These are phyloP conservation scores for Phaffia rhodozyma DNA, from an alignment of 1,284 basidiomycete species.

Conservation along the genomic window DNA sequence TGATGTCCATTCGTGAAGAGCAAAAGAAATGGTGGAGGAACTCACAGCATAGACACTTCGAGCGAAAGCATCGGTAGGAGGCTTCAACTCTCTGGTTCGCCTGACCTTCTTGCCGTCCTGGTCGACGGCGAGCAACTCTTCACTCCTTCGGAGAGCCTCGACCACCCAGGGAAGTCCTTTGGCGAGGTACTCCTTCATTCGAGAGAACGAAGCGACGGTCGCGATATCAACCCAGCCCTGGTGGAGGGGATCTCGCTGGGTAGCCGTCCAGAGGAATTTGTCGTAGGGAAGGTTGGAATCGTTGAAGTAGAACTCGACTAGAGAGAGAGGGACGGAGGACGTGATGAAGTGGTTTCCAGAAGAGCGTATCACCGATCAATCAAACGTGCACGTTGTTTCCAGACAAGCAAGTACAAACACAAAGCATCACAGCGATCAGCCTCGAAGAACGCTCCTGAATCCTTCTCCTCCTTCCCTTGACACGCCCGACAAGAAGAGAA, in stretches of 20 bases:
- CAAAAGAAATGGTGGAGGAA: constrained; percentile 21
- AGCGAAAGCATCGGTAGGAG: constrained; percentile 61
- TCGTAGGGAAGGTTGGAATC: constrained; percentile 94
- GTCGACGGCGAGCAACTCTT: constrained; percentile 63
- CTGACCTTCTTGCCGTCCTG: constrained; percentile 61
- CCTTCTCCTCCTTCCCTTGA: neutral
- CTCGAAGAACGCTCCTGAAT: neutral
- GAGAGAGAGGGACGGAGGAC: neutral
- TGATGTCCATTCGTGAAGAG: neutral
- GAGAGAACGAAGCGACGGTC: constrained; percentile 87
- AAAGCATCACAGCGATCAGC: no score
- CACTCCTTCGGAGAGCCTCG: constrained; percentile 48
- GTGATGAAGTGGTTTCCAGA: constrained; percentile 26
- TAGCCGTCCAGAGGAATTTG: constrained; percentile 93
- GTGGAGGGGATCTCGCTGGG: constrained; percentile 47
- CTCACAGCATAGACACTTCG: constrained; percentile 72
- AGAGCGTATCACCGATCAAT: no score
- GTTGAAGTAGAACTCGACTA: constrained; percentile 96
- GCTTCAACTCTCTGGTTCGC: constrained; percentile 55
- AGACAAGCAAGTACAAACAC: neutral
- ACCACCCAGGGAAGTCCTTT: constrained; percentile 55
- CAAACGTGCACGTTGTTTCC: neutral
- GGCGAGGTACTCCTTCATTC: constrained; percentile 64
- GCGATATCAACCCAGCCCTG: constrained; percentile 84
- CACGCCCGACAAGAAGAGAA: neutral